Evolutionary conservation across 208 protist genomes (phyloP), one percentile per base, ranked within the genome.

Genomic region (Trypanosoma congolense): DNA sequence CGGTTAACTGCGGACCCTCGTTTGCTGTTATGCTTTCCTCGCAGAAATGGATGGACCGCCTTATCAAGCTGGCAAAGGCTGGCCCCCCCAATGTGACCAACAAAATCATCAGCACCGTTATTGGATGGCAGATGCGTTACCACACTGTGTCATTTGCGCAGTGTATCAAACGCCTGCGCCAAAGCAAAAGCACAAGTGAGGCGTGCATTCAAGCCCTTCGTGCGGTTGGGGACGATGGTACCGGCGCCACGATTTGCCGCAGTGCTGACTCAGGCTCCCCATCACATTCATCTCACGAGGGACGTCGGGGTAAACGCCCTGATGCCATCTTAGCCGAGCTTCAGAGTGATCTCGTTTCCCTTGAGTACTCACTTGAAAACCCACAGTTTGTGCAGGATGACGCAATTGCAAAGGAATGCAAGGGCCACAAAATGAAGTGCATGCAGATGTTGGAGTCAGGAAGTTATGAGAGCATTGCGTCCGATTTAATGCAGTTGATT

Each of bases 311-410:
- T 38, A 73, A 79, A 48, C 73, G 77, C 18, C 67, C 78, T 47
- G 84, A 95, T 18, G 77, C 84, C 4, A 45, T 95, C 21, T 44
- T 95, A 40, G 64, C 92, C 50, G 53, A 89, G 60, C 79, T 67
- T 47, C 88, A 95, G 66, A 82, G 84, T 14, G 88, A 95, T 58
- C 61, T 95, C 24, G 82, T 78, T 14, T 91, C 83, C 1, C 75
- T 95, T 8, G 88, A 95, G 72, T 95, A 95, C 58, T 68, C 75
- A 8, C 70, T 95, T 35, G 80, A 92, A 61, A 76, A 91, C 55
- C 88, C 88, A 9, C 61, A 91, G 22, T 74, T 95, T 56, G 65
- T 95, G 33, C 63, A 82, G 16, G 83, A 91, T 60, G 75, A 66
- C 28, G 80, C 87, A n/a, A 84, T 95, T 33, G 84, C 82, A 0